Conservation (phyloP, 2,329 filamentous ascomycete species). For the Blumeria graminis region DNA sequence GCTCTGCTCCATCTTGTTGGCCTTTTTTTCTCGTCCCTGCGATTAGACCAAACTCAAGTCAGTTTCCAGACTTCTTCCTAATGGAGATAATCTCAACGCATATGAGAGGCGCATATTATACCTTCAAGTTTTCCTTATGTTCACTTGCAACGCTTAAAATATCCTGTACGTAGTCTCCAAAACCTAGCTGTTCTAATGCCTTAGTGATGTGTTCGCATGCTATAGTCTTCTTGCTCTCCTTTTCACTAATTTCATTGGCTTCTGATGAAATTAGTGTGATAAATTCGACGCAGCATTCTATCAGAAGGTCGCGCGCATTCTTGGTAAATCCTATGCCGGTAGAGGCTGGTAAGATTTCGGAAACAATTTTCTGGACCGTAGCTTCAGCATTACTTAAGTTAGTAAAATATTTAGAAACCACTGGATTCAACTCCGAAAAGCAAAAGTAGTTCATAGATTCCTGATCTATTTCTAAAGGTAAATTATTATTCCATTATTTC, state of each 20-base stretch:
- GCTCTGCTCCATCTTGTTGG: constrained; percentile 89
- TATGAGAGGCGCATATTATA: constrained; percentile 18
- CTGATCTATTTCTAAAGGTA: background rate
- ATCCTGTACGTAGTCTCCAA: constrained; percentile 73
- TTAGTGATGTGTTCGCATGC: constrained; percentile 95
- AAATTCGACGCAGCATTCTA: constrained; percentile 98
- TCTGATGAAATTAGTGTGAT: constrained; percentile 97
- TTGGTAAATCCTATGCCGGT: constrained; percentile 73
- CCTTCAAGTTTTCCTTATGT: constrained; percentile 84
- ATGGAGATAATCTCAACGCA: background rate
- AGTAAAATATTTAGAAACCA: background rate
- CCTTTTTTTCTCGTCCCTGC: constrained; percentile 84
- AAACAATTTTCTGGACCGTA: constrained; percentile 67
- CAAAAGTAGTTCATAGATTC: background rate
- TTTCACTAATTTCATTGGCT: constrained; percentile 96
- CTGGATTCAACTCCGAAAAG: background rate
- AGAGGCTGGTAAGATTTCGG: constrained; percentile 64
- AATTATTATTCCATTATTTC: no score
- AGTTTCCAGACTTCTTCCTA: background rate
- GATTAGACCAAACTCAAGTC: background rate
- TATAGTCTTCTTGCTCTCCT: constrained; percentile 98
- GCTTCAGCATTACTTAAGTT: constrained; percentile 19
- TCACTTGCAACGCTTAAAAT: constrained; percentile 70
- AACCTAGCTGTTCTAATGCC: constrained; percentile 77
- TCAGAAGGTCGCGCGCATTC: constrained; percentile 81